Evolutionary conservation across 23 red algal genomes (phyloP).

Genomic region (Gracilaria vermiculophylla): DNA sequence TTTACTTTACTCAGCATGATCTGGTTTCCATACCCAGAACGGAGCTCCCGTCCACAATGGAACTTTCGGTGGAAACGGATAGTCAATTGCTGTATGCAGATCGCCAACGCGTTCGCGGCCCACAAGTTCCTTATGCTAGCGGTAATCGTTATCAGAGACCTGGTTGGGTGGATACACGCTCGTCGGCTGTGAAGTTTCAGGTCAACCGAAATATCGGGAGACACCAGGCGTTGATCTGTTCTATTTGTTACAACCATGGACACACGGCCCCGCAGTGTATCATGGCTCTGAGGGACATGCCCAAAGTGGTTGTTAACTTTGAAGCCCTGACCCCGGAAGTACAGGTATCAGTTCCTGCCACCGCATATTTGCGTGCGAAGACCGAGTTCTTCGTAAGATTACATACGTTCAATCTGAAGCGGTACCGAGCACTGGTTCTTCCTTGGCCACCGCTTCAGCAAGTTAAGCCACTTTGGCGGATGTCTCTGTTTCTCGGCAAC

Average conservation of each 20-base stretch:
- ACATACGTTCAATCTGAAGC: too few relatives aligned
- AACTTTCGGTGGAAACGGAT: not conserved
- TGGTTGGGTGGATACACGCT: too few relatives aligned
- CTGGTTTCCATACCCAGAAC: not conserved
- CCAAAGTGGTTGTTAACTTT: not conserved
- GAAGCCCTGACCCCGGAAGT: not conserved
- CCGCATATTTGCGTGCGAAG: not conserved
- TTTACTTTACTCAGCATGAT: not conserved
- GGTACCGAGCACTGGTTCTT: too few relatives aligned
- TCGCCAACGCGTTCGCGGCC: not conserved
- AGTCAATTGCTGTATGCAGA: not conserved
- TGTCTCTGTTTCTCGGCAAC: too few relatives aligned
- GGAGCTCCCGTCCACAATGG: not conserved
- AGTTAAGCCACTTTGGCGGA: not conserved
- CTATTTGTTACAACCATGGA: not conserved
- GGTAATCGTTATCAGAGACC: too few relatives aligned
- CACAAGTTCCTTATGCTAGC: not conserved
- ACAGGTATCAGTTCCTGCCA: not conserved
- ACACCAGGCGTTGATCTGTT: slow-evolving; percentile 6
- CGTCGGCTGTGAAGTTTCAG: too few relatives aligned
- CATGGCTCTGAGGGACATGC: not conserved
- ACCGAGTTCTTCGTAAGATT: too few relatives aligned
- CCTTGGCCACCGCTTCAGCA: not conserved
- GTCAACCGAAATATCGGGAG: too few relatives aligned
- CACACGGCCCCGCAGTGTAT: not conserved